Base-by-base conservation (phyloP, 2,329 filamentous ascomycete genomes). In the Alternaria hordeiaustralica region DNA sequence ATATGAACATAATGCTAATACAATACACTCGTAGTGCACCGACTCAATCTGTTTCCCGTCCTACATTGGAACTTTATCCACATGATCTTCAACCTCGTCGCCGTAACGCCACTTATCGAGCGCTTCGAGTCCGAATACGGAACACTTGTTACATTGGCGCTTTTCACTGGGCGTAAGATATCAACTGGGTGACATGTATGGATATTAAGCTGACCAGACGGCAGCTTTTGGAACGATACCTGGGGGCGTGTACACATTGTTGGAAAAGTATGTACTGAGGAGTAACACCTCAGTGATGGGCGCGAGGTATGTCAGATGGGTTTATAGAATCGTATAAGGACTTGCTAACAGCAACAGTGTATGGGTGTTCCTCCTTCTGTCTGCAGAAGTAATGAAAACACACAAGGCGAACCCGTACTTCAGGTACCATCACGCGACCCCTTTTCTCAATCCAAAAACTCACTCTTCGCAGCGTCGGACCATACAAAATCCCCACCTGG, bases 71-170 rank as follows among this genome's bases (percentile, higher is more conserved):
- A 91, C 72, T 86, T 96, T 78, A 84, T 97, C 71, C 96, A 98
- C 80, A 86, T 90, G 65, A 75, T 94, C 57, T 83, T 96, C 76
- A 97, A 98, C 80, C 79, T 93, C 23, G 56, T 96, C 67, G 92
- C 93, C 21, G 80, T 98, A 66, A 90, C 90, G 43, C 96, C 96
- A n/a, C 84, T 99, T 55, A 83, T 99, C 79, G 95, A 97, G 81
- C 88, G 94, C 65, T 99, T 98, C 80, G 96, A 99, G 83, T 87
- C 88, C 66, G 95, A 97, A 79, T 90, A 96, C 80, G 96, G 96
- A 56, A 98, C 95, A 8, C 84, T 98, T 75, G 93, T 93, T 25
- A 91, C 93, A n/a, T 79, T 97, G 67, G 88, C 92, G 36, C 85
- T 98, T 56, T 97, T 98, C 79, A 88, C 96, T 74, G 96, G 96